Percentiles rank a stretch among this genome's conserved stretches.
Conservation (phyloP, 129 eudicot species). For the Sambucus nigra region DNA sequence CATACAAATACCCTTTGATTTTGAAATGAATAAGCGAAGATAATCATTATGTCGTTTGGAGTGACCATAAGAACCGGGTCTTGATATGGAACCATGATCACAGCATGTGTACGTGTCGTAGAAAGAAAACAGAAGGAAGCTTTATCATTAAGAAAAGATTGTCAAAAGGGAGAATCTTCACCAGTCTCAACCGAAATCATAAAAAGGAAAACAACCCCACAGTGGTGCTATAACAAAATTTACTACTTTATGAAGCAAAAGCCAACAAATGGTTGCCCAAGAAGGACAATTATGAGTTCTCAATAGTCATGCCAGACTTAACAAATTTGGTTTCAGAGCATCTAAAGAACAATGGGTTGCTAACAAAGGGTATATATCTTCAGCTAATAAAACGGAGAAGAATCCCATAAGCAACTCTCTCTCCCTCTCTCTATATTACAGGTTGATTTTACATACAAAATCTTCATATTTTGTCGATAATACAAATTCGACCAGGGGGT, state of each 20-base stretch:
- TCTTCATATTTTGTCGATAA: slow-evolving; percentile 6
- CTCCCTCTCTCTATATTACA: slow-evolving; percentile 17
- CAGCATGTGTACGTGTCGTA: too few species aligned
- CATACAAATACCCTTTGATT: too few species aligned
- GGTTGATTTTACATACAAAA: slow-evolving; percentile 9
- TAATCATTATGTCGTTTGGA: too few species aligned
- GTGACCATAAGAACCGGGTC: too few species aligned
- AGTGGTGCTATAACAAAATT: neutral
- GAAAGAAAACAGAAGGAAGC: neutral
- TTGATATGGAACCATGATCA: too few species aligned
- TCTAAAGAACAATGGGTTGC: slow-evolving; percentile 8
- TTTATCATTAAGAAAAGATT: neutral
- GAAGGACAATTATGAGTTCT: neutral
- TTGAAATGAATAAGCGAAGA: too few species aligned
- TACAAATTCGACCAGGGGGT: neutral
- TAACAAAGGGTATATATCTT: slow-evolving; percentile 22
- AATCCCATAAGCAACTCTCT: slow-evolving; percentile 17
- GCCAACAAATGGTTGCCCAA: neutral
- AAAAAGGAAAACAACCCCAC: neutral
- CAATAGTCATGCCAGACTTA: too few species aligned
- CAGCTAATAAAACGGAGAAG: slow-evolving; percentile 30
- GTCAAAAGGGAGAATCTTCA: neutral
- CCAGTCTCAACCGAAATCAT: neutral
- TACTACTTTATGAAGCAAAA: neutral
- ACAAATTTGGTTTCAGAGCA: neutral